A percentile compares a stretch with the other conserved stretches of the same genome.
Conservation (phyloP, 2,329 filamentous ascomycete genomes). For the Raffaelea albimanens region DNA sequence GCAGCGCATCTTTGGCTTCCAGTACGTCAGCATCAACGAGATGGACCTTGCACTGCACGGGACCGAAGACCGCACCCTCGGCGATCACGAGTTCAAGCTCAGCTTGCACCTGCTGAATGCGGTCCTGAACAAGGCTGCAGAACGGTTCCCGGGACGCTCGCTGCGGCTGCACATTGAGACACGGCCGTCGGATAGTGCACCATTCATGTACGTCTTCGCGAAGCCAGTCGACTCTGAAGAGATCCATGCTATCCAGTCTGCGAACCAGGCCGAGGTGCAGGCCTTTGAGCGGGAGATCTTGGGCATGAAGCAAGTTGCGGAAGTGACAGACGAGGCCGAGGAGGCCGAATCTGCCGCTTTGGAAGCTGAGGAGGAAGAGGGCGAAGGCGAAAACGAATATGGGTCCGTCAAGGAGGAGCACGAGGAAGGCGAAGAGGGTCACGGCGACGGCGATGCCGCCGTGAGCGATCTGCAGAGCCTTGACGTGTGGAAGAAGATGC, state of each 20-base stretch:
- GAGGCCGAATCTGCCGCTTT: slow-evolving; percentile 12
- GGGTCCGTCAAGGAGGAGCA: slow-evolving; percentile 14
- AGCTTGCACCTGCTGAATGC: slow-evolving; percentile 74
- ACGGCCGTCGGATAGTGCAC: slow-evolving; percentile 38
- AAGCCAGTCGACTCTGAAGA: slow-evolving; percentile 69
- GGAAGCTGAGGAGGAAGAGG: slow-evolving; percentile 9
- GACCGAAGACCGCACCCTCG: slow-evolving; percentile 52
- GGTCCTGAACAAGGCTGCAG: slow-evolving; percentile 64
- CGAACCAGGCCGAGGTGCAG: slow-evolving; percentile 54
- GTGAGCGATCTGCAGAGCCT: slow-evolving; percentile 18
- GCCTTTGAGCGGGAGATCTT: slow-evolving; percentile 58
- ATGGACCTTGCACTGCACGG: slow-evolving; percentile 91
- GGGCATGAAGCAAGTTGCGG: slow-evolving; percentile 26
- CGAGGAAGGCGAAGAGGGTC: slow-evolving; percentile 15
- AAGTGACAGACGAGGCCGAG: slow-evolving; percentile 13
- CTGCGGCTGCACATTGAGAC: slow-evolving; percentile 79
- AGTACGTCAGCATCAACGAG: slow-evolving; percentile 78
- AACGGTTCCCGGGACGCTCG: slow-evolving; percentile 65
- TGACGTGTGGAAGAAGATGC: slow-evolving; percentile 44
- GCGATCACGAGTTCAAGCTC: slow-evolving; percentile 76
- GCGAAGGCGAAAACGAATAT: slow-evolving; percentile 2
- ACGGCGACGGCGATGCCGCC: slow-evolving; percentile 13
- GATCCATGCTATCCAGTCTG: slow-evolving; percentile 64
- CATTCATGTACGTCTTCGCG: slow-evolving; percentile 82
- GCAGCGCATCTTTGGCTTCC: slow-evolving; percentile 91